Evolutionary conservation across 768 basidiomycete genomes (phyloP).

Genomic region (Suillus bovinus): DNA sequence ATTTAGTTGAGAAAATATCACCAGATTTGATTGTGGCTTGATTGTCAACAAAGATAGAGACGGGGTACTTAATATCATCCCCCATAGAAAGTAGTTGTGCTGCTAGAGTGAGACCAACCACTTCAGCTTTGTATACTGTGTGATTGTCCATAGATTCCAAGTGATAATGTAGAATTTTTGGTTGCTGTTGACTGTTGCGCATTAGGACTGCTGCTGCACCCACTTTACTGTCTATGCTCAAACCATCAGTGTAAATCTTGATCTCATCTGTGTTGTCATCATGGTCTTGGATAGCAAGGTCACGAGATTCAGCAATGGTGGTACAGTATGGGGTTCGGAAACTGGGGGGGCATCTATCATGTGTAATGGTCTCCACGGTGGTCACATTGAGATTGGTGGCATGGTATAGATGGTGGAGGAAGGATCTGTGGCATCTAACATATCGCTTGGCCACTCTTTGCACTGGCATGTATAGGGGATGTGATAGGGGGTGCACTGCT

Average conservation of each 20-base stretch:
- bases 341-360: not conserved
- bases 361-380: not conserved
- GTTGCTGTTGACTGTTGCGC: not conserved
- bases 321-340: not conserved
- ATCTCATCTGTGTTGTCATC: not conserved
- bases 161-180: not conserved
- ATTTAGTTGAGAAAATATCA: constrained; percentile 3
- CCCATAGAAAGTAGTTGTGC: constrained; percentile 8
- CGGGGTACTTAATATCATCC: not conserved
- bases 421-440: not conserved
- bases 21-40: constrained; percentile 26
- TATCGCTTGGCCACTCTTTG: no score
- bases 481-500: not conserved
- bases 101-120: constrained; percentile 18
- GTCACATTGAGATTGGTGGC: not conserved
- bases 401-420: not conserved
- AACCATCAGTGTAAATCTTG: constrained; percentile 16
- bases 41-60: constrained; percentile 22
- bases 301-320: not conserved
- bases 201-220: constrained; percentile 22
- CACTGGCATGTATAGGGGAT: not conserved
- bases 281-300: not conserved
- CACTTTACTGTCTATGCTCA: constrained; percentile 15
- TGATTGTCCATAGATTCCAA: constrained; percentile 17
- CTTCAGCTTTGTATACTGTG: constrained; percentile 28